Percentiles rank a stretch among this genome's conserved stretches.
Conservation (phyloP, 2,329 filamentous ascomycete species). For the Endothia cerciana region DNA sequence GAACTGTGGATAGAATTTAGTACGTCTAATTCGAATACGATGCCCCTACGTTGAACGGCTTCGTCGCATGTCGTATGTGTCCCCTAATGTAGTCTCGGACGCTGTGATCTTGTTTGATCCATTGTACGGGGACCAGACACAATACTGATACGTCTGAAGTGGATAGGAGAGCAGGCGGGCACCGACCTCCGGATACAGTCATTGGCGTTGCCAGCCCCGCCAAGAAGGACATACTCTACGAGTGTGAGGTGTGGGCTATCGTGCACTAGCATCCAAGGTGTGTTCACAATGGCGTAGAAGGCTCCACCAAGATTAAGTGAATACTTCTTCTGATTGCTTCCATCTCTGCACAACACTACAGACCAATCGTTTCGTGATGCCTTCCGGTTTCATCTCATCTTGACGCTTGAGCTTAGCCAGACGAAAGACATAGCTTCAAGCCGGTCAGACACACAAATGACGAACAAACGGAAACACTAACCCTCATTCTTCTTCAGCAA, state of each 20-base stretch:
- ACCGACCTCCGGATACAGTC: slow-evolving; percentile 23
- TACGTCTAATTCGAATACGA: neutral
- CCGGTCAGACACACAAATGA: neutral
- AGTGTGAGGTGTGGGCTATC: slow-evolving; percentile 25
- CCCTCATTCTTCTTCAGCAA: neutral
- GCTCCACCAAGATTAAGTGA: too few relatives aligned
- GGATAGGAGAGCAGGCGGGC: slow-evolving; percentile 21
- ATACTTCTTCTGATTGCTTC: neutral
- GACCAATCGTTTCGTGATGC: too few relatives aligned
- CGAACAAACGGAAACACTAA: neutral
- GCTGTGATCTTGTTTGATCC: too few relatives aligned
- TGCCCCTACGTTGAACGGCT: neutral
- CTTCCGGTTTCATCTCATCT: too few relatives aligned
- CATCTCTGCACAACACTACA: too few relatives aligned
- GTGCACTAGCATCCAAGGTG: neutral
- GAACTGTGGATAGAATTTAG: slow-evolving; percentile 22
- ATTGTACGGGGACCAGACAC: too few relatives aligned
- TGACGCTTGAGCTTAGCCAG: too few relatives aligned
- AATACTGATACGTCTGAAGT: neutral
- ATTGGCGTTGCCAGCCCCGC: slow-evolving; percentile 21
- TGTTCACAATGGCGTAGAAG: neutral
- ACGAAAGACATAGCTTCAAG: neutral
- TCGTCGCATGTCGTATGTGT: neutral
- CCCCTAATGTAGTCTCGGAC: neutral
- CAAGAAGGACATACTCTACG: slow-evolving; percentile 20